phyloP scores from a whole-genome alignment of 352 stramenopile species.

The Globisporangium paroecandrum region DNA sequence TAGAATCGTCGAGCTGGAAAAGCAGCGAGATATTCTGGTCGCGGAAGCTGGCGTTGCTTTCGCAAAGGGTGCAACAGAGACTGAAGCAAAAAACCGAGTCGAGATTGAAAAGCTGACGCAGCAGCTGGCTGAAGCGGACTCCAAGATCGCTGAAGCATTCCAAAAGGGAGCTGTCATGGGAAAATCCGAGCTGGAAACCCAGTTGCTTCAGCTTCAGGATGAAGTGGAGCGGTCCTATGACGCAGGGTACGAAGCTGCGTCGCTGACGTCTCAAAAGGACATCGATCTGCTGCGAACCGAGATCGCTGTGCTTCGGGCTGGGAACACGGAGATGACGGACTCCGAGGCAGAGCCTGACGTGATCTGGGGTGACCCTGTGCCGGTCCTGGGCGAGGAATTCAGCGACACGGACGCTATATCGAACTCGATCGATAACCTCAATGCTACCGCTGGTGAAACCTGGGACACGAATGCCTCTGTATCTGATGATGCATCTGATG shows the following conservation, averaged over 20 bases:
- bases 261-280: slow-evolving; percentile 17
- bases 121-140: background rate
- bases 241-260: slow-evolving; percentile 6
- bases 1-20: slow-evolving; percentile 8
- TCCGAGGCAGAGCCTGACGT: slow-evolving; percentile 14
- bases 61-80: slow-evolving; percentile 1
- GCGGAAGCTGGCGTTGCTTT: slow-evolving; percentile 3
- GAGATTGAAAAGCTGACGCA: slow-evolving; percentile 5
- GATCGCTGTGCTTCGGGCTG: slow-evolving; percentile 15
- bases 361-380: slow-evolving; percentile 17
- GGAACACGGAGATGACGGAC: slow-evolving; percentile 6
- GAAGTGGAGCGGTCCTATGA: slow-evolving; percentile 4
- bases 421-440: slow-evolving; percentile 16
- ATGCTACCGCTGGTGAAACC: background rate
- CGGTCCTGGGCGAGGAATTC: slow-evolving; percentile 17
- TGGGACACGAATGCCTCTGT: slow-evolving; percentile 10
- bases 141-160: background rate
- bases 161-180: slow-evolving; percentile 6
- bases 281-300: slow-evolving; percentile 27
- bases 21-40: slow-evolving; percentile 8
- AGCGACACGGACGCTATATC: slow-evolving; percentile 17
- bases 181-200: slow-evolving; percentile 9
- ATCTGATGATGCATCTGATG: slow-evolving; percentile 14
- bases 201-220: slow-evolving; percentile 5
- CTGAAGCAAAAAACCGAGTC: background rate